Evolutionary conservation across 139 green algal species (phyloP).

Genomic region (Diplosphaera chodatii): DNA sequence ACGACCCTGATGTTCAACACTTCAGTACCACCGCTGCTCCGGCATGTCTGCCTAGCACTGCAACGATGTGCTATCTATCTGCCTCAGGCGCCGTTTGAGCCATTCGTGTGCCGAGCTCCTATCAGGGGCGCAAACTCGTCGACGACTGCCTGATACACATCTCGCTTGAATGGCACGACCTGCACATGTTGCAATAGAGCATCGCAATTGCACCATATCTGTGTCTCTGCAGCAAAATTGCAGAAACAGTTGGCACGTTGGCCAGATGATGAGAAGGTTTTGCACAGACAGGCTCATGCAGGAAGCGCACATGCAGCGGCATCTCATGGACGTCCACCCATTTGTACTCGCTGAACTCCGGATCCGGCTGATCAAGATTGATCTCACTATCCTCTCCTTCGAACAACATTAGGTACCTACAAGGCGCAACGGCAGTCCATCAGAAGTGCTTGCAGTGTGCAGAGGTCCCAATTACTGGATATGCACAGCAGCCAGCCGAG

Average conservation of each 20-base stretch:
- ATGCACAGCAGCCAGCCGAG: background rate
- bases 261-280: background rate
- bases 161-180: conserved; percentile 39
- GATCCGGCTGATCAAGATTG: conserved; percentile 23
- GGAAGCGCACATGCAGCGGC: conserved; percentile 10
- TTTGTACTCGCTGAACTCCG: conserved; percentile 38
- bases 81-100: too few relatives aligned
- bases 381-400: conserved; percentile 37
- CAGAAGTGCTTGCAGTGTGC: background rate
- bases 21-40: too few relatives aligned
- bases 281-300: too few relatives aligned
- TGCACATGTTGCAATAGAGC: background rate
- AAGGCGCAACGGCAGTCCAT: background rate
- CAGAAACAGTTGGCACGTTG: background rate
- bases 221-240: background rate
- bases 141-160: conserved; percentile 25
- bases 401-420: conserved; percentile 37
- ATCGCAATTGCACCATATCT: background rate
- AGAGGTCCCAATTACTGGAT: background rate
- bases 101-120: background rate
- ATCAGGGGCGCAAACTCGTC: conserved; percentile 27
- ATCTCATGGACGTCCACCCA: conserved; percentile 35
- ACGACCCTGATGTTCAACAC: too few relatives aligned
- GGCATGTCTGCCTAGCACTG: too few relatives aligned
- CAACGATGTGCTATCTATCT: too few relatives aligned